These are phyloP conservation scores for Huntiella moniliformis DNA, from an alignment of 2,329 filamentous ascomycete species.

Conservation along the genomic window DNA sequence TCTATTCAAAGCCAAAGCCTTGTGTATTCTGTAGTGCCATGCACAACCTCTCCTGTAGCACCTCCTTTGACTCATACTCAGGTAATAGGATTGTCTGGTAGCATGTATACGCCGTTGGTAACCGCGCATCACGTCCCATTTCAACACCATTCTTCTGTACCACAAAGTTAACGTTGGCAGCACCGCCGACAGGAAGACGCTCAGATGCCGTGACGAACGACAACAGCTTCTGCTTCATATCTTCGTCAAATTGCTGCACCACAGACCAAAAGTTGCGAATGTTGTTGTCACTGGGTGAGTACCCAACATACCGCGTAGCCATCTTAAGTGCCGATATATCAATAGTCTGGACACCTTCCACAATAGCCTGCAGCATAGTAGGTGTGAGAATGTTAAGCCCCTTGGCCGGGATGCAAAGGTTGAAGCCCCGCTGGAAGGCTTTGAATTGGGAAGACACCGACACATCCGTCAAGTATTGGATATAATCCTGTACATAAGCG, in stretches of 20 bases:
- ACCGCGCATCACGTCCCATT: constrained; percentile 29
- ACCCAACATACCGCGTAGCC: constrained; percentile 65
- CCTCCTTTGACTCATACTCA: constrained; percentile 54
- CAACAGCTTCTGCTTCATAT: constrained; percentile 56
- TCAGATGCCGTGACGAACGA: constrained; percentile 94
- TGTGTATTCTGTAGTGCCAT: constrained; percentile 76
- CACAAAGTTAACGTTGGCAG: constrained; percentile 64
- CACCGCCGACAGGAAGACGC: constrained; percentile 71
- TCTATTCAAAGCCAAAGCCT: constrained; percentile 68
- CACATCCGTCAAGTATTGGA: constrained; percentile 60
- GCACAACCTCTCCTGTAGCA: constrained; percentile 54
- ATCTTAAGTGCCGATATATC: constrained; percentile 54
- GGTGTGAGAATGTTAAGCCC: constrained; percentile 57
- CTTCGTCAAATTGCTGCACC: constrained; percentile 45
- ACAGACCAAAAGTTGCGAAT: constrained; percentile 74
- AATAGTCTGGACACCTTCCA: constrained; percentile 71
- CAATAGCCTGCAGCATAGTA: constrained; percentile 50
- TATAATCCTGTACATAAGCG: constrained; percentile 68
- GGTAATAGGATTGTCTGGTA: constrained; percentile 78
- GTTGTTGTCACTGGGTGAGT: constrained; percentile 47
- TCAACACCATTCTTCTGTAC: constrained; percentile 60
- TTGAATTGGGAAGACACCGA: constrained; percentile 60
- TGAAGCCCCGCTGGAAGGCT: constrained; percentile 69
- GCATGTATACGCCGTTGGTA: constrained; percentile 85
- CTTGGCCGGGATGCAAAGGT: constrained; percentile 49